Conservation (phyloP, 2,329 filamentous ascomycete genomes). For the Septoria petroselini region DNA sequence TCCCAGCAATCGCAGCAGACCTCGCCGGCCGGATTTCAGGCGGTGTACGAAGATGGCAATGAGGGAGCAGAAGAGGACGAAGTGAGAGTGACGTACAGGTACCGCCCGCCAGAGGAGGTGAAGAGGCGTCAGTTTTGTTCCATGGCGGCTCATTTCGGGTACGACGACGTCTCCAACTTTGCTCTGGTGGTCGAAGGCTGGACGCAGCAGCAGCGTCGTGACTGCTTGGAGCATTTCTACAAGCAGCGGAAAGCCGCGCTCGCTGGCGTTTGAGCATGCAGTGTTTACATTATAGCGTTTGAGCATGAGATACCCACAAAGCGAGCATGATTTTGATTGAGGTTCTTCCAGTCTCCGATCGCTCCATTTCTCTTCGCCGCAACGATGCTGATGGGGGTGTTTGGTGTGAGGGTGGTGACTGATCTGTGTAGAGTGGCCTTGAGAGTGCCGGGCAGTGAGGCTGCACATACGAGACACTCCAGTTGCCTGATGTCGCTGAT, state of each 20-base stretch:
- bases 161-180: slow-evolving; percentile 74
- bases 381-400: too few relatives aligned
- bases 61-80: slow-evolving; percentile 29
- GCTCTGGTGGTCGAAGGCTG: slow-evolving; percentile 85
- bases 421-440: too few relatives aligned
- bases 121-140: slow-evolving; percentile 81
- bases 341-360: too few relatives aligned
- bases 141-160: slow-evolving; percentile 79
- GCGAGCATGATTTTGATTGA: neutral
- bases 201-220: slow-evolving; percentile 77
- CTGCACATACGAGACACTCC: too few relatives aligned
- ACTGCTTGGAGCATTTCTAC: slow-evolving; percentile 80
- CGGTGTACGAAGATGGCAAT: slow-evolving; percentile 13
- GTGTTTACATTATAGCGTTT: neutral
- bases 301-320: neutral
- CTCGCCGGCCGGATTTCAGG: neutral
- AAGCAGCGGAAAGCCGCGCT: slow-evolving; percentile 51
- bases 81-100: slow-evolving; percentile 54
- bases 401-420: too few relatives aligned
- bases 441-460: too few relatives aligned
- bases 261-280: neutral
- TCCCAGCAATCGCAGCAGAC: slow-evolving; percentile 48
- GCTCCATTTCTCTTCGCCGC: too few relatives aligned
- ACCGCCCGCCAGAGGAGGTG: slow-evolving; percentile 71
- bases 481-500: too few relatives aligned